phyloP scores from a whole-genome alignment of 805 yeast genomes.

The Yarrowia sp. region DNA sequence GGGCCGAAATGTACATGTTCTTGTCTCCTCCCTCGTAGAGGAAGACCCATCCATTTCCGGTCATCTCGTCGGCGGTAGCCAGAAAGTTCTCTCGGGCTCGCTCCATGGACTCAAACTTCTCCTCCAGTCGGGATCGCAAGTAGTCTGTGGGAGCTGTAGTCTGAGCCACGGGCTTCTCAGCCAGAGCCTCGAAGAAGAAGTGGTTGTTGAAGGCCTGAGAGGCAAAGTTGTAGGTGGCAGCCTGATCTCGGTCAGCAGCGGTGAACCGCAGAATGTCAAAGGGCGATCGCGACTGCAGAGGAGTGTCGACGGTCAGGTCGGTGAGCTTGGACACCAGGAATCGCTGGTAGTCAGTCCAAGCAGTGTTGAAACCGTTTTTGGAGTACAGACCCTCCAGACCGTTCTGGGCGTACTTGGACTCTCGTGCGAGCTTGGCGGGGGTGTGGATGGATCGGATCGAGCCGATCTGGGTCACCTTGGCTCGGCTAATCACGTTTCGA shows the following conservation, averaged over 20 bases:
- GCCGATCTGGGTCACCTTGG: conserved; percentile 2
- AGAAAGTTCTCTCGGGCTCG: conserved; percentile 71
- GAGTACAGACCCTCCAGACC: conserved; percentile 69
- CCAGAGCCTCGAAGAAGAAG: conserved; percentile 67
- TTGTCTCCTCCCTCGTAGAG: conserved; percentile 57
- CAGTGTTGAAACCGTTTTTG: conserved; percentile 59
- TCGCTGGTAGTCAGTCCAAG: conserved; percentile 81
- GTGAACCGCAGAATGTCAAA: conserved; percentile 62
- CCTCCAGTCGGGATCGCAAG: conserved; percentile 44
- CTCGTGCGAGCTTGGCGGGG: conserved; percentile 55
- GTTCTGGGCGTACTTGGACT: conserved; percentile 39
- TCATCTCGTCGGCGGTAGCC: conserved; percentile 63
- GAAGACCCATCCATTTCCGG: conserved; percentile 93
- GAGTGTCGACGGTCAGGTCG: conserved; percentile 72
- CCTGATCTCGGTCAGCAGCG: conserved; percentile 60
- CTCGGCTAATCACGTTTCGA: conserved; percentile 21
- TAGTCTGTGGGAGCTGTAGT: conserved; percentile 36
- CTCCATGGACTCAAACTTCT: conserved; percentile 69
- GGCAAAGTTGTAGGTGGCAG: conserved; percentile 78
- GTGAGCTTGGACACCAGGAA: conserved; percentile 50
- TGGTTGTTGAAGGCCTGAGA: conserved; percentile 93
- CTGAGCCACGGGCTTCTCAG: conserved; percentile 30
- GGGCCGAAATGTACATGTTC: conserved; percentile 63
- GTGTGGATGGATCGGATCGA: conserved; percentile 48
- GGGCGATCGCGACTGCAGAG: conserved; percentile 70